Evolutionary conservation across 1,284 basidiomycete genomes (phyloP), one percentile per base, ranked within the genome.

Genomic region (Sporisorium exsertum): DNA sequence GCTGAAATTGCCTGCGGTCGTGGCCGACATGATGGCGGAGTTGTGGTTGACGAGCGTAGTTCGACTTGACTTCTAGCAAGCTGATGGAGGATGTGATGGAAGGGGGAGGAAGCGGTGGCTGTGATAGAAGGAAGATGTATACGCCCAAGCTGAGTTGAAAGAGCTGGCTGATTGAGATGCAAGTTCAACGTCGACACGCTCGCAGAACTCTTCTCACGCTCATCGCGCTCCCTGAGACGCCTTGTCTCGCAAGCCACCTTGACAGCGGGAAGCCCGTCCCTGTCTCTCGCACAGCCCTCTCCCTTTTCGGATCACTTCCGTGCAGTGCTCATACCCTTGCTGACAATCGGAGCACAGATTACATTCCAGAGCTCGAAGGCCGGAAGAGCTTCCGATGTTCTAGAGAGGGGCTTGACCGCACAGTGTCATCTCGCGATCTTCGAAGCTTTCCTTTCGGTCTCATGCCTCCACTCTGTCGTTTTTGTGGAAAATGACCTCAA

Each of bases 401-500:
- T n/a, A 24, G 18, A 50, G 20, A 15, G 27, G 50, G 33, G 24
- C 33, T 35, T 0, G 20, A 37, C 15, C 49, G 22, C 50, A 52
- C 20, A 4, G n/a, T 18, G 40, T 32, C 33, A 52, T 18, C 50
- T 37, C 33, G 50, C 50, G 50, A 37, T 51, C 50, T 49, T 18
- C 5, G 40, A 40, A 42, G 18, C 40, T 43, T 40, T n/a, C 3
- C 40, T 43, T 22, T 10, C 5, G 29, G 29, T 32, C 18, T 49
- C 51, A 45, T 49, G 65, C 65, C 59, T 68, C 55, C 59, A 60
- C 64, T 24, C 43, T 52, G 27, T 15, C 49, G 52, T 58, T 59
- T 58, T 52, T 26, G 20, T 8, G 15, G 52, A 26, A 45, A 49
- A 70, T 70, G 61, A 70, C 67, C 58, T 70, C 61, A 70, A 22